Conservation (phyloP, 345 rosid species). For the Fremontodendron californicum region DNA sequence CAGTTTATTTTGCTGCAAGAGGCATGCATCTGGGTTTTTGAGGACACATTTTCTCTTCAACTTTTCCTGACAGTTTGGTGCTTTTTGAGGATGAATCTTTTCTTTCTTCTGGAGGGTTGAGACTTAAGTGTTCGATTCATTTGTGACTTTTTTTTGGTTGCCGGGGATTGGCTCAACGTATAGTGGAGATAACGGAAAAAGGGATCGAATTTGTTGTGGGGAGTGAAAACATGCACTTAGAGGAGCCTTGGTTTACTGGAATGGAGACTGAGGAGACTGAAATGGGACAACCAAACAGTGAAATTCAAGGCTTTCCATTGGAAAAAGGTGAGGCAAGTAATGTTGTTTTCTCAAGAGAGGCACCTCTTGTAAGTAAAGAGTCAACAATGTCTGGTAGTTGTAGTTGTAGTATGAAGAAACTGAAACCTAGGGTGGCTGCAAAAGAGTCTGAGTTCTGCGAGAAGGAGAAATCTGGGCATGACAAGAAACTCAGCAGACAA, state of each 20-base stretch:
- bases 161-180: background rate
- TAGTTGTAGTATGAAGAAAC: constrained; percentile 44
- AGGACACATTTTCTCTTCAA: background rate
- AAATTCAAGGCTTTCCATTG: constrained; percentile 25
- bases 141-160: background rate
- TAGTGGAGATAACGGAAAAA: constrained; percentile 42
- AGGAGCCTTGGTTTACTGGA: constrained; percentile 39
- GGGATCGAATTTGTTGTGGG: constrained; percentile 18
- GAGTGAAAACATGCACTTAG: constrained; percentile 28
- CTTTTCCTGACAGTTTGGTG: background rate
- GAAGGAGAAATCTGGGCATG: constrained; percentile 42
- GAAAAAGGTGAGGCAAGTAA: constrained; percentile 51
- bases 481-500: constrained; percentile 64
- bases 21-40: constrained; percentile 1
- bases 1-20: background rate
- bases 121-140: background rate
- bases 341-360: constrained; percentile 62
- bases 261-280: constrained; percentile 46
- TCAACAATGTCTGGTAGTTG: constrained; percentile 37
- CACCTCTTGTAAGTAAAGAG: constrained; percentile 46
- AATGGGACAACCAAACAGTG: constrained; percentile 30
- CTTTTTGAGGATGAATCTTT: background rate
- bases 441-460: constrained; percentile 37
- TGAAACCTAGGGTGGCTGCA: constrained; percentile 21
- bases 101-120: background rate